These are phyloP conservation scores for Pneumocystis sp. DNA, from an alignment of 1,139 yeast genomes.

Conservation along the genomic window DNA sequence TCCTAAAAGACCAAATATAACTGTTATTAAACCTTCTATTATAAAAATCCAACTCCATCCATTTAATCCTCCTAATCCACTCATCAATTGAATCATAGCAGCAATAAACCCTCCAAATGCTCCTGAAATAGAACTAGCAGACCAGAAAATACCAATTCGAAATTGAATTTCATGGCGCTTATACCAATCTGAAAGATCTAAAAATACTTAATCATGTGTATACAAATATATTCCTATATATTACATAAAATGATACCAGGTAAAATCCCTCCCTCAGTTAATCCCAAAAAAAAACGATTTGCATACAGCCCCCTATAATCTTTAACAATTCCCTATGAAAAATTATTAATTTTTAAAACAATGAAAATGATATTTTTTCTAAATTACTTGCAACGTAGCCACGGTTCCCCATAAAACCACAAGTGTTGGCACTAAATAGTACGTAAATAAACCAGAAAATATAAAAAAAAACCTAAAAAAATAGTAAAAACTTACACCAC, in stretches of 20 bases:
- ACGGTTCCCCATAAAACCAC: conserved; percentile 39
- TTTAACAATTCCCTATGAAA: conserved; percentile 40
- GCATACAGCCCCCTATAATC: conserved; percentile 43
- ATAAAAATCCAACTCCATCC: conserved; percentile 33
- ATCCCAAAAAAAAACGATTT: conserved; percentile 43
- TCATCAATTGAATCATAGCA: conserved; percentile 7
- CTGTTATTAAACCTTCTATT: conserved; percentile 58
- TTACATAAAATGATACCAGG: conserved; percentile 44
- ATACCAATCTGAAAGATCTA: conserved; percentile 36
- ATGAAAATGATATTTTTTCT: background rate
- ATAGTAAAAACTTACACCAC: conserved; percentile 28
- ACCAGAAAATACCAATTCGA: conserved; percentile 50
- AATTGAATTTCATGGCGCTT: conserved; percentile 51
- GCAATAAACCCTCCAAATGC: conserved; percentile 74
- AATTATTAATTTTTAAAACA: background rate
- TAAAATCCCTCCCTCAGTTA: conserved; percentile 53
- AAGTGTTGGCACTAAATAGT: conserved; percentile 7
- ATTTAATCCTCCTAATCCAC: conserved; percentile 35
- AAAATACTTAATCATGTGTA: background rate
- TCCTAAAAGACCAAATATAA: conserved; percentile 45
- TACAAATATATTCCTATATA: background rate
- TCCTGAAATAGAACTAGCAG: conserved; percentile 60
- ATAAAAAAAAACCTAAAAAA: background rate
- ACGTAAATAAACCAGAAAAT: background rate
- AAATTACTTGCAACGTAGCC: background rate